phyloP scores from a whole-genome alignment of 148 eudicot species.

The Selenicereus undatus region DNA sequence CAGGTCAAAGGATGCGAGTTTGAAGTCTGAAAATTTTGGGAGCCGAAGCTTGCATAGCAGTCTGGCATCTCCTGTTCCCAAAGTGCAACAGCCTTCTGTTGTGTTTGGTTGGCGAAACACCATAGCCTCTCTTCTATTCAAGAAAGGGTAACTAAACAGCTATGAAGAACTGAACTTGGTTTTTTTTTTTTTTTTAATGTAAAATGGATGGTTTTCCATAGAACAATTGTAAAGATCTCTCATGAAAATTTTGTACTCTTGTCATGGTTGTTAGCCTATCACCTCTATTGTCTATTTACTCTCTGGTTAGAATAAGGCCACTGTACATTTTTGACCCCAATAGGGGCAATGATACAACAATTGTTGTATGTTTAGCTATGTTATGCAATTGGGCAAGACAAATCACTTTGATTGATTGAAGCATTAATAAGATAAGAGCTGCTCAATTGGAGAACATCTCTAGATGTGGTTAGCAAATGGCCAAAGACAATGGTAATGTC shows the following conservation, averaged over 20 bases:
- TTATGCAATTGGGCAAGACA: too few relatives aligned
- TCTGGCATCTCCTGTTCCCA: conserved; percentile 37
- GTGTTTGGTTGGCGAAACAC: conserved; percentile 57
- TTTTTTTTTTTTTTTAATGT: neutral
- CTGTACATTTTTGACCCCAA: neutral
- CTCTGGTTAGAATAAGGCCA: neutral
- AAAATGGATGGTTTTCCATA: neutral
- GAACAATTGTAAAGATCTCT: neutral
- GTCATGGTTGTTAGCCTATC: neutral
- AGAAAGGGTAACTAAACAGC: conserved; percentile 17
- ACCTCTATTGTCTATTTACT: neutral
- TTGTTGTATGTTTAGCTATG: neutral
- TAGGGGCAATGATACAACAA: neutral
- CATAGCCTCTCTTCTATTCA: conserved; percentile 54
- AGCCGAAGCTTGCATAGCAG: conserved; percentile 28
- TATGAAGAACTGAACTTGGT: conserved; percentile 4
- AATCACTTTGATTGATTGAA: too few relatives aligned
- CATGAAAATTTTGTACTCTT: conserved; percentile 12
- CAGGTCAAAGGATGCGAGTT: conserved; percentile 35
- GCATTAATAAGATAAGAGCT: too few relatives aligned
- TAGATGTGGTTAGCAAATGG: too few relatives aligned
- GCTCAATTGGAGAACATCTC: too few relatives aligned
- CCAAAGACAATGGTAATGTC: too few relatives aligned
- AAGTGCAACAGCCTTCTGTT: conserved; percentile 33
- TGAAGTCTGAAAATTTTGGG: conserved; percentile 31